These are phyloP conservation scores for Crucibulum laeve DNA, from an alignment of 768 basidiomycete species.

Conservation along the genomic window DNA sequence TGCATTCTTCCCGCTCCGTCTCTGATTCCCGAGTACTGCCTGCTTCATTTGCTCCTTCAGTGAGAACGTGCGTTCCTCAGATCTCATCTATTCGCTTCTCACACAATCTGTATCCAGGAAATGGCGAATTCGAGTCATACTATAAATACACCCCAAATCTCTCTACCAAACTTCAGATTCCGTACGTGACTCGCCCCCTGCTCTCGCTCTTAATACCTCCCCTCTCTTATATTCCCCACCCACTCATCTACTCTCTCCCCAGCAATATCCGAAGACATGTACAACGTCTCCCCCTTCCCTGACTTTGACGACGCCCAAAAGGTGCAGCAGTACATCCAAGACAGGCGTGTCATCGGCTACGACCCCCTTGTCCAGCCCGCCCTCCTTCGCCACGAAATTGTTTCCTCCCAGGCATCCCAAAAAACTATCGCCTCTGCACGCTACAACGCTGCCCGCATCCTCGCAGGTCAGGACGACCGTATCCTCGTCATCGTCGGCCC, in stretches of 20 bases:
- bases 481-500: slow-evolving; percentile 92
- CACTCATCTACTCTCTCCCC: slow-evolving; percentile 11
- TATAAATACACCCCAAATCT: slow-evolving; percentile 12
- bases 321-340: slow-evolving; percentile 72
- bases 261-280: slow-evolving; percentile 45
- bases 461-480: slow-evolving; percentile 82
- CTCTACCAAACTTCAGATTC: slow-evolving; percentile 25
- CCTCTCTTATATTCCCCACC: slow-evolving; percentile 10
- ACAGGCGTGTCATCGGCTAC: slow-evolving; percentile 80
- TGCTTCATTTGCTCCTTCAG: no score
- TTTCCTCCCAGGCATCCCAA: slow-evolving; percentile 57
- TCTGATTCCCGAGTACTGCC: no score
- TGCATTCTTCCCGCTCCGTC: no score
- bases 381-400: slow-evolving; percentile 83
- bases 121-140: no score
- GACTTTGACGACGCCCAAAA: slow-evolving; percentile 58
- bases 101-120: no score
- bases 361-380: slow-evolving; percentile 96
- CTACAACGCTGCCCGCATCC: slow-evolving; percentile 70
- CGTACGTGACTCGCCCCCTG: slow-evolving; percentile 24
- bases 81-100: neutral
- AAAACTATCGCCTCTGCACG: slow-evolving; percentile 79
- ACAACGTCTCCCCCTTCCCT: slow-evolving; percentile 59
- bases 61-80: neutral
- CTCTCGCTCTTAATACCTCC: no score